phyloP scores from a whole-genome alignment of 805 yeast genomes.

The Jamesozyma piceae region DNA sequence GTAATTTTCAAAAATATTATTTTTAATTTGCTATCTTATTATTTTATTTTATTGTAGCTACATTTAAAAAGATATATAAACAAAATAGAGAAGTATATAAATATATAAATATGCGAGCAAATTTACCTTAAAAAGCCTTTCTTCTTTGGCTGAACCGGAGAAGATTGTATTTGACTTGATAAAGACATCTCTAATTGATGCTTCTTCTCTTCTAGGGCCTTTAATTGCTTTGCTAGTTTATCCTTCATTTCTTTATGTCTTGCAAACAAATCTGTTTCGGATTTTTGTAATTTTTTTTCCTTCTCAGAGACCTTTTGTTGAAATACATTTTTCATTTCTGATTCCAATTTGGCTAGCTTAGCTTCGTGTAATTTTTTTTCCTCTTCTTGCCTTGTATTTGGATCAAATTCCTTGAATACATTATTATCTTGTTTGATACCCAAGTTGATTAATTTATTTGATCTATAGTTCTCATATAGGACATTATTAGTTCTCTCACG shows the following conservation, averaged over 20 bases:
- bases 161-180: slow-evolving; percentile 31
- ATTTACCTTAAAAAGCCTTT: slow-evolving; percentile 56
- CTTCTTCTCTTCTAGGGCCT: slow-evolving; percentile 85
- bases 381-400: slow-evolving; percentile 84
- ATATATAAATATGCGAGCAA: slow-evolving; percentile 1
- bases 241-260: slow-evolving; percentile 97
- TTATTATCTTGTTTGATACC: slow-evolving; percentile 88
- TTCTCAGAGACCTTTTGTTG: slow-evolving; percentile 93
- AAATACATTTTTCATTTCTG: slow-evolving; percentile 93
- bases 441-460: slow-evolving; percentile 65
- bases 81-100: neutral
- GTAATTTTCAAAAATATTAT: too few species aligned
- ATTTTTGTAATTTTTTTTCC: slow-evolving; percentile 92
- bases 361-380: slow-evolving; percentile 90
- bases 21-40: too few species aligned
- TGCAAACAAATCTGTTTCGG: slow-evolving; percentile 91
- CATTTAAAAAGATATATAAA: neutral
- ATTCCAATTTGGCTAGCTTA: slow-evolving; percentile 85
- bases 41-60: neutral
- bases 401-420: slow-evolving; percentile 94
- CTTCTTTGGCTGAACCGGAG: slow-evolving; percentile 52
- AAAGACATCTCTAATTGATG: slow-evolving; percentile 53
- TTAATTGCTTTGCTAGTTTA: slow-evolving; percentile 77
- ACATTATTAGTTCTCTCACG: slow-evolving; percentile 70
- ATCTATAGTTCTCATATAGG: slow-evolving; percentile 83